These are phyloP conservation scores for Exserohilum turcica DNA, from an alignment of 2,329 filamentous ascomycete genomes.

Conservation along the genomic window DNA sequence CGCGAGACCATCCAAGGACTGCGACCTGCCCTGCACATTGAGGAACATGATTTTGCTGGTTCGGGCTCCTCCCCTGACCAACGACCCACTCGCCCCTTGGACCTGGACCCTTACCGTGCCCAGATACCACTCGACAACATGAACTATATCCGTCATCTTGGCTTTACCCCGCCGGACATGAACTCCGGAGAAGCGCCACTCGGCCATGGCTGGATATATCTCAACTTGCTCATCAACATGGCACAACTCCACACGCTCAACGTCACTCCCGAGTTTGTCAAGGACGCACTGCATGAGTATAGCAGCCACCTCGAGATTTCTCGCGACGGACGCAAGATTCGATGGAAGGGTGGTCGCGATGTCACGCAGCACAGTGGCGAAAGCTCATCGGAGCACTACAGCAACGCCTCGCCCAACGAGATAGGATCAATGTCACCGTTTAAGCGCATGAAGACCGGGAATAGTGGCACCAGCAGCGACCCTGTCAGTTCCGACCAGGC, in stretches of 20 bases:
- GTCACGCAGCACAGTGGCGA: conserved; percentile 70
- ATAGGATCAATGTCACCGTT: conserved; percentile 38
- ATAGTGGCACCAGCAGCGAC: conserved; percentile 28
- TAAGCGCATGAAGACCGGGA: conserved; percentile 31
- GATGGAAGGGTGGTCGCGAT: conserved; percentile 74
- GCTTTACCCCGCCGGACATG: conserved; percentile 65
- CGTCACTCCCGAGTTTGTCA: conserved; percentile 78
- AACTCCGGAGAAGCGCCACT: conserved; percentile 59
- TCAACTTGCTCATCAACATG: conserved; percentile 80
- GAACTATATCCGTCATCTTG: conserved; percentile 76
- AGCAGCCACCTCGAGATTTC: conserved; percentile 80
- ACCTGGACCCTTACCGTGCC: conserved; percentile 77
- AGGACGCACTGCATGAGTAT: conserved; percentile 70
- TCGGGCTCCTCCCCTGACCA: conserved; percentile 64
- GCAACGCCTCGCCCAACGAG: conserved; percentile 59
- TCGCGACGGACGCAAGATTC: conserved; percentile 75
- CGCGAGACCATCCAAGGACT: conserved; percentile 27
- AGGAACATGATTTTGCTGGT: conserved; percentile 36
- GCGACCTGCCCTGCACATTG: conserved; percentile 20
- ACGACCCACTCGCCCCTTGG: conserved; percentile 74
- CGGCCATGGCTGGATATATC: conserved; percentile 79
- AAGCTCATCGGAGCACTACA: conserved; percentile 49
- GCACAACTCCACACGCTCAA: conserved; percentile 86
- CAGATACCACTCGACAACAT: conserved; percentile 79
- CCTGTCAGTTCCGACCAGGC: conserved; percentile 23